Percentiles rank a stretch among this genome's conserved stretches.
Evolutionary conservation across 768 basidiomycete genomes (phyloP).

Genomic region (Daedaleopsis nitida): DNA sequence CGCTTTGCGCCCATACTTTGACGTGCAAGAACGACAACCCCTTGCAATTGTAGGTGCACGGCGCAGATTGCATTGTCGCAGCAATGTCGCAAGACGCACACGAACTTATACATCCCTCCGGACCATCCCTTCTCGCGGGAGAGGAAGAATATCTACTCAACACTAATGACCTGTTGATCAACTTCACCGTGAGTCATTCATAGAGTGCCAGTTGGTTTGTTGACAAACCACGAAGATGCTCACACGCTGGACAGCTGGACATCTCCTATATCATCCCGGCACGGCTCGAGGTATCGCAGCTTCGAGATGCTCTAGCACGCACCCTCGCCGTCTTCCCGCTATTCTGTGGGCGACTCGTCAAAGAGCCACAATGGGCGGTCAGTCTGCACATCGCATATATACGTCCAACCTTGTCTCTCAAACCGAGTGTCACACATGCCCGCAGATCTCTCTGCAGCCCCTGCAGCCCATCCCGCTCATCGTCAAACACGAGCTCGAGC

Average conservation of each 20-base stretch:
- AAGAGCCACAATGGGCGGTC: background rate
- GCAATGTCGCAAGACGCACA: background rate
- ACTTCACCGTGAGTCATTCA: background rate
- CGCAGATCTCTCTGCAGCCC: background rate
- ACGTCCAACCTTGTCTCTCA: too few relatives aligned
- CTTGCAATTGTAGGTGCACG: too few relatives aligned
- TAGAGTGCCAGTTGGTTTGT: background rate
- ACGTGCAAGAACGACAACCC: too few relatives aligned
- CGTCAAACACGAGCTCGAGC: background rate
- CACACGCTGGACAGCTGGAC: background rate
- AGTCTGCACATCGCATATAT: background rate
- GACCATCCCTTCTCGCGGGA: background rate
- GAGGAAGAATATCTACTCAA: background rate
- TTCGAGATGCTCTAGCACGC: background rate
- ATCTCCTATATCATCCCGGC: background rate
- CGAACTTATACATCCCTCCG: background rate
- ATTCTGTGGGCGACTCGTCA: background rate
- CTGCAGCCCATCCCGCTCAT: background rate
- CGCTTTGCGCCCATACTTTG: too few relatives aligned
- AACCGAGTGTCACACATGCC: background rate
- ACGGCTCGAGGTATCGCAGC: background rate
- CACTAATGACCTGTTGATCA: background rate
- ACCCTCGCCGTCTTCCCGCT: background rate
- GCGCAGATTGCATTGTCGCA: background rate
- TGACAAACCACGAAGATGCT: background rate